Conservation (phyloP, 768 basidiomycete genomes). For the Podaxis rugospora region DNA sequence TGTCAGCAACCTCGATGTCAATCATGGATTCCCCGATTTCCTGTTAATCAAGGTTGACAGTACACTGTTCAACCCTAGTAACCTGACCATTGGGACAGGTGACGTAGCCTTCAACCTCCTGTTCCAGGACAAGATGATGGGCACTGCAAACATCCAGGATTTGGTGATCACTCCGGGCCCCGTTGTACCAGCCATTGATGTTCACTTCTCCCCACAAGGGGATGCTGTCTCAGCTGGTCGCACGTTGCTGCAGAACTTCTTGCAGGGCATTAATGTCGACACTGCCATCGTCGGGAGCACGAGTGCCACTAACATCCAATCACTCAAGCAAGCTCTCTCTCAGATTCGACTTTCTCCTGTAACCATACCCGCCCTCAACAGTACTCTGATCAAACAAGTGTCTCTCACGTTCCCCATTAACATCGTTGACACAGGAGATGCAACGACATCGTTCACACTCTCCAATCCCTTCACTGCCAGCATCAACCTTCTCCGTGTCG, state of each 20-base stretch:
- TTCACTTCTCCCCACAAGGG: conserved; percentile 58
- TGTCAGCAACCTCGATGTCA: conserved; percentile 58
- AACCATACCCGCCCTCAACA: conserved; percentile 58
- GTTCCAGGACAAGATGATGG: conserved; percentile 55
- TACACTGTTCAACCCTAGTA: conserved; percentile 58
- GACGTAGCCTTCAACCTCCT: conserved; percentile 58
- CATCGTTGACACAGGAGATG: conserved; percentile 57
- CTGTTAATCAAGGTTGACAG: conserved; percentile 65
- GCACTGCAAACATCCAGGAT: conserved; percentile 42
- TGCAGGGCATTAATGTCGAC: conserved; percentile 56
- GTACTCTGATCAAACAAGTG: conserved; percentile 54
- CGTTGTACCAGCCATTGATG: conserved; percentile 43
- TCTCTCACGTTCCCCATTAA: conserved; percentile 57
- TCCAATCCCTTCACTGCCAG: conserved; percentile 71
- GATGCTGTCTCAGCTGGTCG: conserved; percentile 49
- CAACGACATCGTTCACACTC: conserved; percentile 52
- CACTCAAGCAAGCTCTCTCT: conserved; percentile 57
- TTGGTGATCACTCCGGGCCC: conserved; percentile 59
- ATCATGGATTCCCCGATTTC: conserved; percentile 60
- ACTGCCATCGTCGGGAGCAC: conserved; percentile 54
- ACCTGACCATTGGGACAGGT: conserved; percentile 48
- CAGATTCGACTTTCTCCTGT: conserved; percentile 57
- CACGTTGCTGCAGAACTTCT: conserved; percentile 56
- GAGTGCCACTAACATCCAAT: conserved; percentile 54
- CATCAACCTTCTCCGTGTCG: conserved; percentile 56